Conservation (phyloP, 176 grass and related monocot genomes). For the Thalia dealbata region DNA sequence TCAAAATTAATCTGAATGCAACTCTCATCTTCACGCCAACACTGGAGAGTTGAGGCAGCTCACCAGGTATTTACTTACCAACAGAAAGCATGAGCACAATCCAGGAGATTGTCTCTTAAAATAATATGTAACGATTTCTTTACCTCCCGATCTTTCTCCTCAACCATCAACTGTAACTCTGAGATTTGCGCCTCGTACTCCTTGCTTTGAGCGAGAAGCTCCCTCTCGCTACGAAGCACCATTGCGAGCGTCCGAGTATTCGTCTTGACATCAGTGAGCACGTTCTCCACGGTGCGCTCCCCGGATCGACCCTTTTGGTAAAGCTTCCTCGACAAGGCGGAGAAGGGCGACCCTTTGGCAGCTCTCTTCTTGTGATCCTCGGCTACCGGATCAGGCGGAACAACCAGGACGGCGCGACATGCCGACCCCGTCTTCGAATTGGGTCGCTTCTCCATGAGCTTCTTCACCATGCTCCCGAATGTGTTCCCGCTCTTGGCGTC, state of each 20-base stretch:
- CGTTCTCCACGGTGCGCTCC: conserved; percentile 21
- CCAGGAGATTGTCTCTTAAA: not conserved
- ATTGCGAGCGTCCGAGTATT: conserved; percentile 77
- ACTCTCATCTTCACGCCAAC: no score
- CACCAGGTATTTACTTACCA: no score
- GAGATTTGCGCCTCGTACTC: conserved; percentile 72
- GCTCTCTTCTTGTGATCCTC: not conserved
- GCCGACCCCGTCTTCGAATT: not conserved
- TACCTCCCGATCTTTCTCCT: conserved; percentile 57
- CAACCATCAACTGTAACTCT: conserved; percentile 46
- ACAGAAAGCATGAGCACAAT: no score
- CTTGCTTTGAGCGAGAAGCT: conserved; percentile 78
- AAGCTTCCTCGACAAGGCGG: not conserved
- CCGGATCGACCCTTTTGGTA: not conserved
- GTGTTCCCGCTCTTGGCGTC: not conserved
- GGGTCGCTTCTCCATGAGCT: not conserved
- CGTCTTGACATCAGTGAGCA: conserved; percentile 59
- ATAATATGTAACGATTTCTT: no score
- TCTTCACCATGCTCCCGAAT: not conserved
- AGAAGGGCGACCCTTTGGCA: not conserved
- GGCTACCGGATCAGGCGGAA: not conserved
- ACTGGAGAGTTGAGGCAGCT: no score
- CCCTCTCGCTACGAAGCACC: conserved; percentile 88
- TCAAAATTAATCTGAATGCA: no score
- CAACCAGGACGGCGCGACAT: not conserved